Evolutionary conservation across 2,329 filamentous ascomycete genomes (phyloP), one percentile per base, ranked within the genome.

Genomic region (Fusarium buxicola): DNA sequence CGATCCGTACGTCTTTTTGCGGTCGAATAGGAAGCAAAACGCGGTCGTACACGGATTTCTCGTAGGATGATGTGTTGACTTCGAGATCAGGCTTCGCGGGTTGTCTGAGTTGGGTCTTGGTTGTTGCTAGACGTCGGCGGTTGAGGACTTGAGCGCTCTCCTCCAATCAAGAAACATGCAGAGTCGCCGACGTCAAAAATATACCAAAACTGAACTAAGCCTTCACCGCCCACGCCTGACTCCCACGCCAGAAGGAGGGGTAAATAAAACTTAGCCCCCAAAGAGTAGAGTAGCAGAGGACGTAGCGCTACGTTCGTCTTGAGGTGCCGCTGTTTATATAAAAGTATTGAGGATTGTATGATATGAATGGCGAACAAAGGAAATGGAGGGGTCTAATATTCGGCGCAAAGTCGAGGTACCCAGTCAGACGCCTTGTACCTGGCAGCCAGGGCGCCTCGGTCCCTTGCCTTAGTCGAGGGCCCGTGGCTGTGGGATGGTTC

Each of bases 161-260:
- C 58, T 69, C 69, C 69, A 71, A 71, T 71, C 69, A 71, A 62
- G 65, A 31, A 31, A 36, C 43, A 49, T 49, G 59, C 41, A 58
- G 51, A 56, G 43, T 63, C 51, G 63, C 60, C 46, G 34, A 69
- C 36, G 55, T 70, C 54, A 53, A 67, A 69, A 62, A 60, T 52
- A 60, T 52, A 43, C 34, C 38, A 61, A 41, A 59, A 57, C 52
- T 64, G 57, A 39, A 47, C 56, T 51, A 54, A 51, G 38, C 58
- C 58, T 69, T 71, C 69, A 71, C 69, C 69, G 69, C 69, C 65
- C 58, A 41, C 59, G 60, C 55, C 54, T 53, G 38, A 49, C 53
- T 38, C 54, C 55, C 35, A 55, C 36, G 54, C 55, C 56, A 34
- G 43, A 54, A 57, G 57, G 67, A 69, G 67, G 67, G 67, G 67